A percentile compares a stretch with the other conserved stretches of the same genome.
Conservation (phyloP, 352 stramenopile species). For the Pythium dissimile region DNA sequence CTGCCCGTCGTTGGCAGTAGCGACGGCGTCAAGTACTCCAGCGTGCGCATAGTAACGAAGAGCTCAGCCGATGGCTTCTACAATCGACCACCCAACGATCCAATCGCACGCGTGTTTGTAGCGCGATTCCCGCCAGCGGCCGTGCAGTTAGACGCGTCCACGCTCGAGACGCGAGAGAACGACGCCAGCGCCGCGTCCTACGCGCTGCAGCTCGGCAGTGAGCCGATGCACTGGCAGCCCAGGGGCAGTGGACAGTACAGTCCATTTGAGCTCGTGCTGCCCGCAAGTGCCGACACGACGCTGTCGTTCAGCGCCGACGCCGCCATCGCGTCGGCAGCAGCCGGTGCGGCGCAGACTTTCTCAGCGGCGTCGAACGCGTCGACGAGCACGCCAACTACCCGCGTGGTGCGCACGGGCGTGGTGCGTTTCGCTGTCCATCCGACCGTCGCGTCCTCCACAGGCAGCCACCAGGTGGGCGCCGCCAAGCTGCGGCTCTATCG, state of each 20-base stretch:
- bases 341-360: slow-evolving; percentile 25
- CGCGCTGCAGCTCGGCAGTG: slow-evolving; percentile 33
- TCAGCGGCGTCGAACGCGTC: slow-evolving; percentile 45
- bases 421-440: slow-evolving; percentile 40
- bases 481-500: slow-evolving; percentile 54
- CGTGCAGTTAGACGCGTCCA: slow-evolving; percentile 39
- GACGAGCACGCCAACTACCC: slow-evolving; percentile 26
- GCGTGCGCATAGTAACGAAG: slow-evolving; percentile 17
- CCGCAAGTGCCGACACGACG: slow-evolving; percentile 40
- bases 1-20: neutral
- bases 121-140: slow-evolving; percentile 34
- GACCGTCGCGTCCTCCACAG: slow-evolving; percentile 26
- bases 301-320: slow-evolving; percentile 30
- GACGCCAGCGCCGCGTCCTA: slow-evolving; percentile 28
- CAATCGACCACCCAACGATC: slow-evolving; percentile 23
- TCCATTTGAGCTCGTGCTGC: slow-evolving; percentile 34
- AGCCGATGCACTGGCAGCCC: slow-evolving; percentile 69
- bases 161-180: slow-evolving; percentile 34
- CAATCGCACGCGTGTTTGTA: slow-evolving; percentile 32
- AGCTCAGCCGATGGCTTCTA: slow-evolving; percentile 41
- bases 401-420: slow-evolving; percentile 31
- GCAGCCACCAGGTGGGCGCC: slow-evolving; percentile 49
- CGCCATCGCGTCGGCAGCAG: neutral
- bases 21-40: slow-evolving; percentile 23
- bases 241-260: slow-evolving; percentile 23